These are phyloP conservation scores for Periglandula ipomoeae DNA, from an alignment of 2,329 filamentous ascomycete genomes.

Conservation along the genomic window DNA sequence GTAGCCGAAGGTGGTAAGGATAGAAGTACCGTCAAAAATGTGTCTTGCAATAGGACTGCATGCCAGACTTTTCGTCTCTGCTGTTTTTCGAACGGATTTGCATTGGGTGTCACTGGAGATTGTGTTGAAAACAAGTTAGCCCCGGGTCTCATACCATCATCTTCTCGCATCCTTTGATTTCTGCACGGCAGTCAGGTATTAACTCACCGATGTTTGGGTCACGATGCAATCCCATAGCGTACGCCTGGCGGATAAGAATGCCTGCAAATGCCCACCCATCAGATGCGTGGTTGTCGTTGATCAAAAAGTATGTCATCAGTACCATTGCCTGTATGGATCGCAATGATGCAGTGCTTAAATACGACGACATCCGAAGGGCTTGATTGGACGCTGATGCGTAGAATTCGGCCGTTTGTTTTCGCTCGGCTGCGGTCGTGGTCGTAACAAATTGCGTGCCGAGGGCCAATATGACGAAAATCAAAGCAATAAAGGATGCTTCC, in stretches of 20 bases:
- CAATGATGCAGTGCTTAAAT: constrained; percentile 65
- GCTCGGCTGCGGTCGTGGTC: constrained; percentile 46
- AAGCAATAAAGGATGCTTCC: constrained; percentile 61
- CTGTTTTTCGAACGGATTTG: constrained; percentile 64
- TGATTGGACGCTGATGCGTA: constrained; percentile 75
- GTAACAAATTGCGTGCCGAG: constrained; percentile 71
- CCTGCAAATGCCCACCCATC: constrained; percentile 79
- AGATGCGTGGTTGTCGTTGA: constrained; percentile 77
- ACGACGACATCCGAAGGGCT: constrained; percentile 64
- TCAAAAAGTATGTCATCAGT: constrained; percentile 70
- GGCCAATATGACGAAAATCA: constrained; percentile 70
- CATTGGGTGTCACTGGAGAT: constrained; percentile 48
- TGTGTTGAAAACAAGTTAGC: background rate
- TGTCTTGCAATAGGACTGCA: constrained; percentile 71
- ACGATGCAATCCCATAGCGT: constrained; percentile 72
- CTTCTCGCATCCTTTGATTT: background rate
- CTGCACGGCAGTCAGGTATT: background rate
- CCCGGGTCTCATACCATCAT: background rate
- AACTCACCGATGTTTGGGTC: constrained; percentile 61
- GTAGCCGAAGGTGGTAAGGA: constrained; percentile 70
- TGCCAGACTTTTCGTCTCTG: constrained; percentile 75
- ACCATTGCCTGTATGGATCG: constrained; percentile 73
- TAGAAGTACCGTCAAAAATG: constrained; percentile 68
- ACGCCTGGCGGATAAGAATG: constrained; percentile 66
- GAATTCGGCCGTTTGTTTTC: constrained; percentile 70